Evolutionary conservation across 2,329 filamentous ascomycete genomes (phyloP), one percentile per base, ranked within the genome.

Genomic region (Aspergillus sclerotialis): DNA sequence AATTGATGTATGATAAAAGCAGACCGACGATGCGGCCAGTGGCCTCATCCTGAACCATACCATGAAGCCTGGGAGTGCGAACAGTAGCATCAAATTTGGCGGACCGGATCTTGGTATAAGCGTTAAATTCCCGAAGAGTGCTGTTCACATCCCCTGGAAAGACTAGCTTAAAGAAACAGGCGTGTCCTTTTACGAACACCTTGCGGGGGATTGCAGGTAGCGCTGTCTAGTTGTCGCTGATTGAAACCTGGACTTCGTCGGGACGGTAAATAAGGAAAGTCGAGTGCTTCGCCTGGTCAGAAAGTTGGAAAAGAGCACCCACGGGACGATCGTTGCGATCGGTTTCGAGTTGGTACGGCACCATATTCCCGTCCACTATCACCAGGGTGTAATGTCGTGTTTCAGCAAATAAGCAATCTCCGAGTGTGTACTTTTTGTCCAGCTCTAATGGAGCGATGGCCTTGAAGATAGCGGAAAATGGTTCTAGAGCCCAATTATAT

Each of bases 131-230:
- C 33, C 32, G 38, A 15, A 19, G 23, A 17, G 33, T 39, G 24
- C 37, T 41, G 13, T 35, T 35, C n/a, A 11, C 26, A n/a, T 44
- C 40, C 12, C 45, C 41, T 17, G 21, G 21, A 23, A 31, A 40
- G 17, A 46, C 33, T 36, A 39, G 30, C 31, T 48, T 48, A 17
- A 46, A 41, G 33, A 44, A 44, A 38, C 40, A 38, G 30, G 37
- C 33, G 13, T 39, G 34, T 5, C 37, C 25, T 7, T 38, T 34
- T 17, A 48, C 40, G 16, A 36, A 44, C 29, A 48, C 34, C 17
- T 39, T 44, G 13, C 7, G 33, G 33, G 45, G 40, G 29, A 44
- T 15, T 21, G 27, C 36, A 32, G 41, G 45, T 14, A 48, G 36
- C 16, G 37, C 29, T 27, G 12, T 31, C 23, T 23, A 38, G 28